These are phyloP conservation scores for Jamesozyma rosinii DNA, from an alignment of 805 yeast genomes.

Conservation along the genomic window DNA sequence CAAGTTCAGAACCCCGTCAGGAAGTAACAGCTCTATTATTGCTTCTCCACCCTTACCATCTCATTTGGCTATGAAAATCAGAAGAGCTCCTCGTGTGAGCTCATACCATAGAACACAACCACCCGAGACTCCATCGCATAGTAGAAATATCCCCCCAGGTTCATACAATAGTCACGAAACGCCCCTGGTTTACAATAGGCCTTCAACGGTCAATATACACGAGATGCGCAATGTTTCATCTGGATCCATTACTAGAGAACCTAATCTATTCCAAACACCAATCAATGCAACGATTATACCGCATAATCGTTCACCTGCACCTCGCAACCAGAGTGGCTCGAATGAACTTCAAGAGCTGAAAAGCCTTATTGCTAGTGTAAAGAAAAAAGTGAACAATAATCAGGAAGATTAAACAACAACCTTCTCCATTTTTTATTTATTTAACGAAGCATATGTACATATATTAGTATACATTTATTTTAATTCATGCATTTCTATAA, in stretches of 20 bases:
- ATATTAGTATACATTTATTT: no score
- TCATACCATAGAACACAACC: conserved; percentile 9
- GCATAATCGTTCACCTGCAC: background rate
- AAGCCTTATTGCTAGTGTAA: conserved; percentile 23
- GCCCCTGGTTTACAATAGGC: conserved; percentile 1
- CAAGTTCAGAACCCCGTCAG: conserved; percentile 25
- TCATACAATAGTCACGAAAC: conserved; percentile 5
- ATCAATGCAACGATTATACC: conserved; percentile 5
- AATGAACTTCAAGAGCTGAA: conserved; percentile 18
- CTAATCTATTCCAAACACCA: conserved; percentile 18
- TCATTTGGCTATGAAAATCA: conserved; percentile 22
- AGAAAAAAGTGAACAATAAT: conserved; percentile 13
- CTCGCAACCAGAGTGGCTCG: conserved; percentile 2
- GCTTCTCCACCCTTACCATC: conserved; percentile 23
- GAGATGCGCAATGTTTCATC: conserved; percentile 1
- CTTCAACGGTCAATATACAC: conserved; percentile 1
- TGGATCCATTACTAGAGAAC: conserved; percentile 3
- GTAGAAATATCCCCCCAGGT: conserved; percentile 10
- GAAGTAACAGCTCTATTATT: conserved; percentile 6
- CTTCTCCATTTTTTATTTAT: background rate
- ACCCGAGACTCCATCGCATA: conserved; percentile 13
- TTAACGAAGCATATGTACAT: background rate
- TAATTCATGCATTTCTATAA: background rate
- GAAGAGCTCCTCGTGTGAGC: conserved; percentile 5
- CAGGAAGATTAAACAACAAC: background rate